Base-by-base conservation (phyloP, 306 rosid genomes). In the Citrullus colocynthis region DNA sequence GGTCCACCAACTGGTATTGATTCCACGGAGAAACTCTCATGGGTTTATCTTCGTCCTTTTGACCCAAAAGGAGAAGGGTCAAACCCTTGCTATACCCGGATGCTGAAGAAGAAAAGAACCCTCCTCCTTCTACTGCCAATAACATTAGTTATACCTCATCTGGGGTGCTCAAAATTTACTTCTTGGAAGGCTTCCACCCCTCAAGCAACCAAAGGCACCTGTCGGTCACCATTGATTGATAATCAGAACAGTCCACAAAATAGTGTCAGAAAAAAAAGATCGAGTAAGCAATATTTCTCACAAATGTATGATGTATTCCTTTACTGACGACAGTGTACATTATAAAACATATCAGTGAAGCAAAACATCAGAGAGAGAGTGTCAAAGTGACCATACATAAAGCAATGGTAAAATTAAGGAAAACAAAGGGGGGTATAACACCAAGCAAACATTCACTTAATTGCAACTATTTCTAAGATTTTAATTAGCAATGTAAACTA, bases 61-160 rank as follows among this genome's bases (percentile, higher is more conserved):
- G 97, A 81, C 98, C 97, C 85, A 94, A 87, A 78, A 94, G 91
- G 69, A 94, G 97, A 85, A 94, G 95, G 93, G 96, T 75, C 86
- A 92, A 85, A 80, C 98, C 98, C 80, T 94, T 94, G 84, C 97
- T 94, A 87, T 92, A 94, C 82, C 98, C 98, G 76, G 96, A 88
- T 73, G 98, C 97, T 77, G 98, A 94, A 88, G 98, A 85, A 79
- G 98, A 94, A 91, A 94, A 94, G 93, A 94, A 94, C 79, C 98
- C 98, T 78, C 98, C 98, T 80, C 98, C 98, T 87, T 94, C 97
- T 87, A 92, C 98, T 86, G 98, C 98, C 80, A 94, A 90, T 94
- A 94, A 87, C 98, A 94, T 94, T 91, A 89, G 98, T 82, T 91
- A 93, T 92, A 84, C 75, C 97, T 89, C 98, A 94, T 94, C 80